Evolutionary conservation across 176 grass and related monocot species (phyloP), one percentile per base, ranked within the genome.

Genomic region (Chrysopogon serrulatus): DNA sequence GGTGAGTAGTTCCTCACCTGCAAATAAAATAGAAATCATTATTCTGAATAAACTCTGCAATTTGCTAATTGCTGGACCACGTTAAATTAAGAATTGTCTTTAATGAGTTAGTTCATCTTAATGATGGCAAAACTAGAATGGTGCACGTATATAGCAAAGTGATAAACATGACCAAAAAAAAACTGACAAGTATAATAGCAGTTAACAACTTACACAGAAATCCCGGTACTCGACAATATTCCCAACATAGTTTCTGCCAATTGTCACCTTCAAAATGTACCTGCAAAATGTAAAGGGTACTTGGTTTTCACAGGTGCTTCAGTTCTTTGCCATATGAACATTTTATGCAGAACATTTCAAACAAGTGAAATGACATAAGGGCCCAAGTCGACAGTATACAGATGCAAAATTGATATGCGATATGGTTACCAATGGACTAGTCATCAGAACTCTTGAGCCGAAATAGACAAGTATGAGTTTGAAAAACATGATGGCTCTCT

Each of bases 1-100:
- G 94, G 91, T 54, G 81, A 31, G 73, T 94, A 97, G 80, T 97
- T 97, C 74, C 87, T 84, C 17, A 97, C 94, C 94, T 97, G 70
- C 67, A 43, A 83, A 65, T 4, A 44, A 75, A 69, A 65, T 16
- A 77, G 21, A 34, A 76, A 42, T 82, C 12, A 87, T 68, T n/a
- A 40, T 31, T 51, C 27, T 39, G 30, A 30, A 77, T 12, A 35
- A 56, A 37, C 28, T 53, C 32, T 26, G 14, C 56, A 78, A 62
- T 31, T 41, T 51, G 31, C n/a, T 65, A 63, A 42, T 61, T 64
- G 31, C n/a, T 65, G 48, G 16, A 27, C 40, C 66, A 64, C 30
- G 21, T 47, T 23, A 61, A 28, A 6, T 19, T 41, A 28, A 61
- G 7, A 72, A 72, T n/a, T 73, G 23, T 30, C 24, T 67, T 74